phyloP scores from a whole-genome alignment of 2,329 filamentous ascomycete genomes.

The Stachybotrys echinatus region DNA sequence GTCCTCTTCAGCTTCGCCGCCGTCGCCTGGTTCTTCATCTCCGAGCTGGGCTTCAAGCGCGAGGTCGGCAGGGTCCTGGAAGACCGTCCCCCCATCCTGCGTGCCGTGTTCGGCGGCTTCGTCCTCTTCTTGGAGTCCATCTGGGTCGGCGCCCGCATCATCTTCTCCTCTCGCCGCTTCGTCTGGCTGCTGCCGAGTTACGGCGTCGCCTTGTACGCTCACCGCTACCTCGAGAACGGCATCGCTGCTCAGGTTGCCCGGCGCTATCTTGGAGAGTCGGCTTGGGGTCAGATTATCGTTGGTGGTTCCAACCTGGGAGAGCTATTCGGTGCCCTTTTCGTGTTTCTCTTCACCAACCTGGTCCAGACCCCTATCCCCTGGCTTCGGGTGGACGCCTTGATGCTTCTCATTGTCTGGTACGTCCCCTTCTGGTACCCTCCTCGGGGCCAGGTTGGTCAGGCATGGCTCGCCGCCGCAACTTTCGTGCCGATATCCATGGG shows the following conservation, averaged over 20 bases:
- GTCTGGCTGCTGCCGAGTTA: conserved; percentile 46
- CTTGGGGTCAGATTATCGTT: conserved; percentile 45
- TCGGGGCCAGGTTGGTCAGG: conserved; percentile 31
- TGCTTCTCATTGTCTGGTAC: conserved; percentile 42
- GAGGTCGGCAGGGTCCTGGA: background rate
- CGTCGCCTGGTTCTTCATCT: conserved; percentile 39
- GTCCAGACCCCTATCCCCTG: conserved; percentile 45
- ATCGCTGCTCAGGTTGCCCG: conserved; percentile 39
- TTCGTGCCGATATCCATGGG: conserved; percentile 42
- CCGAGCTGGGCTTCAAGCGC: conserved; percentile 27
- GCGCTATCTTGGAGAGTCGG: conserved; percentile 40
- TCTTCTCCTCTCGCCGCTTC: conserved; percentile 40
- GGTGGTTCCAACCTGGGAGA: conserved; percentile 46
- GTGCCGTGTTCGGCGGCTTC: background rate
- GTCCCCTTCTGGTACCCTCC: conserved; percentile 39
- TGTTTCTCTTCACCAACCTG: conserved; percentile 43
- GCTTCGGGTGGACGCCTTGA: conserved; percentile 40
- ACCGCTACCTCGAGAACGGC: conserved; percentile 44
- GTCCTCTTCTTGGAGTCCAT: conserved; percentile 29
- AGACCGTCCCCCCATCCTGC: background rate
- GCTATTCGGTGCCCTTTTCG: conserved; percentile 39
- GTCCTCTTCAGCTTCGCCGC: conserved; percentile 38
- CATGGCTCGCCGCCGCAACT: conserved; percentile 19
- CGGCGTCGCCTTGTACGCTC: conserved; percentile 41
- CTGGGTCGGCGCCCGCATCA: conserved; percentile 37